Evolutionary conservation across 2,329 filamentous ascomycete species (phyloP), one percentile per base, ranked within the genome.

Genomic region (Botryosphaeria dothidea): DNA sequence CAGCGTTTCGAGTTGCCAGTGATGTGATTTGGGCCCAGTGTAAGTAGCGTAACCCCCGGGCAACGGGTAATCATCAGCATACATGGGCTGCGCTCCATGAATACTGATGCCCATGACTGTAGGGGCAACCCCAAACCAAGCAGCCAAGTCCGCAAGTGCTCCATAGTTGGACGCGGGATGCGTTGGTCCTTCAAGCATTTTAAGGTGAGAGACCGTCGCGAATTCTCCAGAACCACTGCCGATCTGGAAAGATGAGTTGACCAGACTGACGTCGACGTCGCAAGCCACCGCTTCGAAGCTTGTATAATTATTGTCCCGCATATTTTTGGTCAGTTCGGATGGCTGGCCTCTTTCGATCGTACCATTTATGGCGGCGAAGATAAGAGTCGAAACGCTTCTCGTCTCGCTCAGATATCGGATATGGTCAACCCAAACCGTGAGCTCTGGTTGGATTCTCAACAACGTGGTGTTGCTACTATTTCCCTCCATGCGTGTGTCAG

Each of bases 101-200:
- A 65, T 27, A 25, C 46, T 58, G n/a, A 49, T 57, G 3, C 66
- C 66, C 27, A 62, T 65, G 15, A 65, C 31, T 9, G 66, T 57
- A 11, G 66, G 66, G 4, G 54, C 62, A 1, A 65, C 66, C 5
- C 65, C 57, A 19, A 67, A 64, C 65, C 66, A 67, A 4, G 66
- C 48, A 4, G 49, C 57, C 21, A 67, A 11, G 27, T 67, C 66
- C 17, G 61, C 66, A 23, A 62, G 38, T 8, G 51, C n/a, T 3
- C 49, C 48, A 11, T 58, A 57, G 5, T 6, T 21, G 5, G 38
- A 58, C 6, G 27, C 23, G 3, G 54, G 54, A 3, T 31, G 7
- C 41, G 57, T 36, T 3, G 57, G 43, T 13, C 41, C 57, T n/a
- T 48, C 43, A 11, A 61, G 25, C 41, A 36, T 51, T 11, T 34